These are phyloP conservation scores for Aaosphaeria arxii DNA, from an alignment of 2,329 filamentous ascomycete species.

Conservation along the genomic window DNA sequence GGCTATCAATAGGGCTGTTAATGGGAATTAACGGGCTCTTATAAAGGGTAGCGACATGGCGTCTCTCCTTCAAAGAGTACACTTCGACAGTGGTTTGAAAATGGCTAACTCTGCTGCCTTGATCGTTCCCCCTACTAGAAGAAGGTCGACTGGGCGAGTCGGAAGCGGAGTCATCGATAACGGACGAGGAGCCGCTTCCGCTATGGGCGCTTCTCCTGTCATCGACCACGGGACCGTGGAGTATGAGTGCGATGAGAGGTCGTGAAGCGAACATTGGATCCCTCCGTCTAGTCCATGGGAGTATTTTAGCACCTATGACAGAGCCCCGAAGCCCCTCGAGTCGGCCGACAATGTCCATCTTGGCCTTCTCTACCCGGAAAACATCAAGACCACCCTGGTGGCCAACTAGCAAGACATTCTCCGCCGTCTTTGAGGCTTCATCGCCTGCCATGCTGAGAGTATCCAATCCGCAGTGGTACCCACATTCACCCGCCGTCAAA, in stretches of 20 bases:
- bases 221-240: slow-evolving; percentile 72
- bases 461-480: slow-evolving; percentile 81
- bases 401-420: slow-evolving; percentile 72
- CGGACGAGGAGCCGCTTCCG: slow-evolving; percentile 34
- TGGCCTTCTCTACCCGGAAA: slow-evolving; percentile 68
- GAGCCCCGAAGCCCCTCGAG: slow-evolving; percentile 76
- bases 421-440: slow-evolving; percentile 42
- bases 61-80: slow-evolving; percentile 77
- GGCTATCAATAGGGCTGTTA: slow-evolving; percentile 55
- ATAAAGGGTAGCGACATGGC: slow-evolving; percentile 70
- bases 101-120: slow-evolving; percentile 47
- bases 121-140: slow-evolving; percentile 24
- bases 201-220: slow-evolving; percentile 36
- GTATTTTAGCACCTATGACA: slow-evolving; percentile 77
- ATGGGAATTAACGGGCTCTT: slow-evolving; percentile 63
- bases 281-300: slow-evolving; percentile 63
- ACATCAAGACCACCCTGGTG: slow-evolving; percentile 79
- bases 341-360: slow-evolving; percentile 65
- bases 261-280: slow-evolving; percentile 56
- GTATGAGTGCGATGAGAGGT: slow-evolving; percentile 73
- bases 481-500: slow-evolving; percentile 63
- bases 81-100: slow-evolving; percentile 90
- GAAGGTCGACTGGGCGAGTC: slow-evolving; percentile 36
- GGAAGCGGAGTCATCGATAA: slow-evolving; percentile 34
- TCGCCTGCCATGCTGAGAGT: slow-evolving; percentile 53